These are phyloP conservation scores for Alternaria alternata DNA, from an alignment of 2,329 filamentous ascomycete species.

Conservation along the genomic window DNA sequence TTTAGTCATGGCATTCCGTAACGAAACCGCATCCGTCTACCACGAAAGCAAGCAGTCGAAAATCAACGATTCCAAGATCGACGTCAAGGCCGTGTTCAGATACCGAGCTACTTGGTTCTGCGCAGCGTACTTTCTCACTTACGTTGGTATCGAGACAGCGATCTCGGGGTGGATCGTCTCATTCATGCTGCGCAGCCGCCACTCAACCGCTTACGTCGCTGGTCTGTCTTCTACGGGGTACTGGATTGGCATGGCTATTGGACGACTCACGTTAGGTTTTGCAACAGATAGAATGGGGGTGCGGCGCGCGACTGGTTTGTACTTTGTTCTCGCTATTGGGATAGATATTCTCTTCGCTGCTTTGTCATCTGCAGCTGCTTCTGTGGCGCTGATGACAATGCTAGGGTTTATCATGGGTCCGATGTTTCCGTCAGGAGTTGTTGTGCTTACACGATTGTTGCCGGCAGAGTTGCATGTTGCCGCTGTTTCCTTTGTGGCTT, in stretches of 20 bases:
- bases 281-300: constrained; percentile 41
- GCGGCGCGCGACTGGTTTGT: constrained; percentile 33
- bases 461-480: constrained; percentile 53
- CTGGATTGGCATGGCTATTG: constrained; percentile 56
- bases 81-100: constrained; percentile 38
- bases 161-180: constrained; percentile 59
- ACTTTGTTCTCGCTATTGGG: constrained; percentile 31
- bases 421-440: constrained; percentile 54
- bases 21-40: constrained; percentile 46
- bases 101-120: constrained; percentile 53
- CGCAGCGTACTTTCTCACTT: constrained; percentile 55
- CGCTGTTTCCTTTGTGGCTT: constrained; percentile 56
- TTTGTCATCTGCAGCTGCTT: constrained; percentile 26
- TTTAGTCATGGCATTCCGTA: constrained; percentile 50
- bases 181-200: constrained; percentile 55
- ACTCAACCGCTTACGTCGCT: constrained; percentile 48
- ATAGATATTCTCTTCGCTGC: constrained; percentile 34
- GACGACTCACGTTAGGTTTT: constrained; percentile 43
- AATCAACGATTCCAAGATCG: constrained; percentile 3
- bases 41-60: constrained; percentile 31
- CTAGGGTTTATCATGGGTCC: constrained; percentile 55
- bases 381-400: constrained; percentile 43
- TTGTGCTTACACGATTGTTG: constrained; percentile 49
- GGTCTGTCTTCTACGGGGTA: constrained; percentile 55
- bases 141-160: constrained; percentile 56